Evolutionary conservation across 2,329 filamentous ascomycete species (phyloP).

Genomic region (Metarhizium anisopliae): DNA sequence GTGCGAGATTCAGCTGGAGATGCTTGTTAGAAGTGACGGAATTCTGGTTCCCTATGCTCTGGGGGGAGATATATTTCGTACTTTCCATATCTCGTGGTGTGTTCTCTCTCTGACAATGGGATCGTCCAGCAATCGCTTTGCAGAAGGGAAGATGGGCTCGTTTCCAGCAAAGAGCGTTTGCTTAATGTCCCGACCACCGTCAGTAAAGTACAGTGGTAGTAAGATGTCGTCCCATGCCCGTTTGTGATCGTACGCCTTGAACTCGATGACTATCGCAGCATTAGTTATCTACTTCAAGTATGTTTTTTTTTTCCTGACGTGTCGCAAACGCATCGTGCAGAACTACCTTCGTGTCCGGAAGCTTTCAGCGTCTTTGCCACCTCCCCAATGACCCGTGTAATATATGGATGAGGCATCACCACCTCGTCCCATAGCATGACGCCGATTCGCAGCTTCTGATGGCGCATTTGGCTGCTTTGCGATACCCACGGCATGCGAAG

Average conservation of each 20-base stretch:
- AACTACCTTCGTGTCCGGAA: constrained; percentile 39
- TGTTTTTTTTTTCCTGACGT: not conserved
- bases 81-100: constrained; percentile 31
- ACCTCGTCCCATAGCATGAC: constrained; percentile 42
- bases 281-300: constrained; percentile 16
- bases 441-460: constrained; percentile 20
- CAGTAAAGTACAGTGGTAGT: constrained; percentile 44
- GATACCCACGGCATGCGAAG: constrained; percentile 16
- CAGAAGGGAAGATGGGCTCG: constrained; percentile 50
- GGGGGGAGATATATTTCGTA: constrained; percentile 8
- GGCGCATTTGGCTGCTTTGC: not conserved
- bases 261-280: constrained; percentile 24
- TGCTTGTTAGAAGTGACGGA: not conserved
- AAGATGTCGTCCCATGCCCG: constrained; percentile 24
- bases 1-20: constrained; percentile 21
- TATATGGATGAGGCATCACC: constrained; percentile 50
- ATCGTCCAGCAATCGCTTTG: constrained; percentile 22
- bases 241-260: constrained; percentile 7
- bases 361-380: constrained; percentile 39
- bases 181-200: constrained; percentile 47
- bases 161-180: constrained; percentile 41
- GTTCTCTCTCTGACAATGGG: constrained; percentile 48
- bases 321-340: not conserved
- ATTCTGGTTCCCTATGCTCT: not conserved
- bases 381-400: constrained; percentile 45